Evolutionary conservation across 306 rosid genomes (phyloP), one percentile per base, ranked within the genome.

Genomic region (Prunus mongolica): DNA sequence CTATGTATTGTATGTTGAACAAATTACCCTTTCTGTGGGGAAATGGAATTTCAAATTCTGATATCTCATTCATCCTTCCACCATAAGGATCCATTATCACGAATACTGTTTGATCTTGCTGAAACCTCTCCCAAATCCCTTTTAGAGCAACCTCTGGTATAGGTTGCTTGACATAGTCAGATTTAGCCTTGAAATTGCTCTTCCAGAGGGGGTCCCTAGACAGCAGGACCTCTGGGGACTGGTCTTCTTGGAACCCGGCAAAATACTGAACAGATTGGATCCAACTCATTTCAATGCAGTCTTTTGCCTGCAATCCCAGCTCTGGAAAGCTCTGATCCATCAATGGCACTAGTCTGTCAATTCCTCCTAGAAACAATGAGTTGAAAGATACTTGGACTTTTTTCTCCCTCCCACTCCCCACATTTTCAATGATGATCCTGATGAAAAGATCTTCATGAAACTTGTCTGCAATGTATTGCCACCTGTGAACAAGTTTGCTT

Each of bases 211-310:
- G 79, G 19, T 13, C 73, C 61, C 86, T 75, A 27, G 88, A 65
- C 11, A 89, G 81, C 71, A 87, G 72, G n/a, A 87, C 63, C 65
- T 89, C 86, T 46, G 44, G 55, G 5, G 84, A 74, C 32, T 83
- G 81, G 12, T 22, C 25, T 2, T 45, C 71, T 12, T 78, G 62
- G 87, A 50, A 79, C 8, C 89, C 91, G 5, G 86, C 72, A 61
- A 84, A 61, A 34, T 67, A 87, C 32, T 81, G 12, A 32, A 67
- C 75, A 41, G 92, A 86, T 55, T 87, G 84, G 51, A 87, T 75
- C 96, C 92, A 87, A 25, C 75, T 83, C 88, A 84, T 89, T 54
- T 86, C 92, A 52, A 16, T 79, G 81, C 96, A 91, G 58, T 89
- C 93, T 52, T 78, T 77, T 10, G 51, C 83, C 69, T 74, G 66